Evolutionary conservation across 257 asterid species (phyloP), one percentile per base, ranked within the genome.

Genomic region (Echium plantagineum): DNA sequence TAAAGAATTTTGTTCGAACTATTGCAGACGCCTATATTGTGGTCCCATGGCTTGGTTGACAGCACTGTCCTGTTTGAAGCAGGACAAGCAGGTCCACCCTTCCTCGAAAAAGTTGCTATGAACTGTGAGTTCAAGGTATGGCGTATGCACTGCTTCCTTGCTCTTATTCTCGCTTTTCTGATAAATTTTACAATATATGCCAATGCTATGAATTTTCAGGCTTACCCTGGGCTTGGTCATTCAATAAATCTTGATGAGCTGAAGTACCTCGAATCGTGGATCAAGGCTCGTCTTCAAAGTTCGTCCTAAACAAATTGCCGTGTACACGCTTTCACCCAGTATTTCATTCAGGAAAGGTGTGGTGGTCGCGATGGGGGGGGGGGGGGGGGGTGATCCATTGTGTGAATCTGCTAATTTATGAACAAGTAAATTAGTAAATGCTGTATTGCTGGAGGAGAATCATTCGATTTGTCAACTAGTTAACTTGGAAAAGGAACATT

Each of bases 81-180:
- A 15, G 94, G 96, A 67, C 94, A 91, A 77, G 89, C 86, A 30
- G 96, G 95, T n/a, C 94, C 97, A 32, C 94, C 94, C 21, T 75
- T 88, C 74, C 93, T 91, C 63, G 80, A 77, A 68, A 70, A 80
- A 63, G 94, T 85, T 62, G 93, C 89, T 59, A 21, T 85, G 54
- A 78, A 66, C 74, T 84, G 83, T 59, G 94, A 84, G 78, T 91
- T 91, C 85, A 89, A 84, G 94, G 99, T 28, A 28, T 28, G 5
- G 32, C 5, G 32, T 82, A 77, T 62, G 15, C 28, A 59, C 22
- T 9, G 0, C 63, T n/a, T n/a, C 57, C 63, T 32, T 53, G 32
- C 15, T 47, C n/a, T n/a, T n/a, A n/a, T 64, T 63, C 26, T 62
- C 17, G n/a, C 21, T 58, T 58, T 55, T 20, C 38, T 52, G 58